Base-by-base conservation (phyloP, 1,284 basidiomycete genomes). In the Macrocystidia cucumis region DNA sequence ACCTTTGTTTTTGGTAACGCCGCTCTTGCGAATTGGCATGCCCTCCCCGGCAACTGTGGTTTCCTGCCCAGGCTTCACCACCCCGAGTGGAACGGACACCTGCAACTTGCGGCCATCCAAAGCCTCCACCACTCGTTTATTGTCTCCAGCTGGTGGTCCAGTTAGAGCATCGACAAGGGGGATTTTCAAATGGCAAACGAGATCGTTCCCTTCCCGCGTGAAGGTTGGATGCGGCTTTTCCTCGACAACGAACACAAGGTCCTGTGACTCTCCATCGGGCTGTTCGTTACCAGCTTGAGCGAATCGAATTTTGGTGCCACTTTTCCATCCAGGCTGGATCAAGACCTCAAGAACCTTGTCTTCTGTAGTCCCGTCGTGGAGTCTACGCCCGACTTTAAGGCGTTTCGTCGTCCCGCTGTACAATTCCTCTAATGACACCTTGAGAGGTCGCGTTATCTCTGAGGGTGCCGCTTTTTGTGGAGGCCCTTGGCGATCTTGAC, bases 301-400 rank as follows among this genome's bases (percentile, higher is more conserved):
- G 60, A 92, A 97, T 39, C 88, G 80, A 43, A 96, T 75, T 63
- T 93, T 96, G 13, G 92, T 97, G 2, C 92, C 92, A 45, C 74
- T 73, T 64, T 87, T 86, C 83, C 82, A 89, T 2, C 86, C 86
- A 0, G 92, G 87, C 47, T 82, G 78, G 37, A 95, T 76, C n/a
- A 77, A 71, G 45, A 95, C 85, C 52, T 92, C 90, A 40, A 96
- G 74, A 5, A 93, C 80, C 60, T 93, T 96, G 45, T 95, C 90
- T 57, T 96, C 91, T 9, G 77, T 81, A 9, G 65, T 60, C 1
- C 93, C 91, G 38, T 72, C 69, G 17, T 80, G 59, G 37, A 85
- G 60, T 47, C 76, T 75, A 35, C 92, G 78, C 3, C 82, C 81
- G 40, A 98, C 78, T 59, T 92, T 95, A 41, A 98, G 74, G 47